Base-by-base conservation (phyloP, 2,329 filamentous ascomycete genomes). In the Fusarium sp. region DNA sequence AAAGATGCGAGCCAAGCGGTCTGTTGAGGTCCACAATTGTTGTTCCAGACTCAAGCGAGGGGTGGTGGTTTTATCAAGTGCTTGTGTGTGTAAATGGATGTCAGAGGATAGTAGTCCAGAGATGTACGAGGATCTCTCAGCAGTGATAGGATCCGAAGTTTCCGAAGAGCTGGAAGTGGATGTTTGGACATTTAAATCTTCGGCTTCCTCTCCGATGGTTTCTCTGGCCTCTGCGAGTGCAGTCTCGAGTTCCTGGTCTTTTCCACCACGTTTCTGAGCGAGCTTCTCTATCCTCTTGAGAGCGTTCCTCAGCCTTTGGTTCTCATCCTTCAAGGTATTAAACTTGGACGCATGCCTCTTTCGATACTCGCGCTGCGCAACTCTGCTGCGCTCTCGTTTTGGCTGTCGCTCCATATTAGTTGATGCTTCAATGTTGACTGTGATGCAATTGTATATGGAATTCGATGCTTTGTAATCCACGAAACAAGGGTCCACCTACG, bases 331-430 rank as follows among this genome's bases (percentile, higher is more conserved):
- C n/a, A 76, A 68, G 5, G 29, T 68, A 27, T 70, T 68, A 34
- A 76, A 76, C 32, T 59, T 73, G 27, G 72, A 73, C 7, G 66
- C 72, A 52, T 76, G 74, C 2, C 74, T 67, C 24, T 76, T 76
- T 14, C 74, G 70, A 53, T 76, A 76, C 25, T 76, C 72, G 20
- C 74, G 70, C 54, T 76, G 74, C 7, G 74, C 74, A 29, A 73
- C 44, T 53, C 68, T 73, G 42, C 74, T 75, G 42, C 74, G 70
- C 55, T 76, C 74, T 6, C 72, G 73, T 45, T 73, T 75, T 20
- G 73, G 65, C 74, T 76, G 53, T 45, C 29, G 11, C 8, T 34
- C 12, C 56, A 56, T 55, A 63, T 47, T 29, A 51, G 45, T 30
- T 29, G 38, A 29, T n/a, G 50, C 14, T 29, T 34, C 8, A 15